Evolutionary conservation across 805 yeast species (phyloP), one percentile per base, ranked within the genome.

Genomic region (Ogataea pignaliae): DNA sequence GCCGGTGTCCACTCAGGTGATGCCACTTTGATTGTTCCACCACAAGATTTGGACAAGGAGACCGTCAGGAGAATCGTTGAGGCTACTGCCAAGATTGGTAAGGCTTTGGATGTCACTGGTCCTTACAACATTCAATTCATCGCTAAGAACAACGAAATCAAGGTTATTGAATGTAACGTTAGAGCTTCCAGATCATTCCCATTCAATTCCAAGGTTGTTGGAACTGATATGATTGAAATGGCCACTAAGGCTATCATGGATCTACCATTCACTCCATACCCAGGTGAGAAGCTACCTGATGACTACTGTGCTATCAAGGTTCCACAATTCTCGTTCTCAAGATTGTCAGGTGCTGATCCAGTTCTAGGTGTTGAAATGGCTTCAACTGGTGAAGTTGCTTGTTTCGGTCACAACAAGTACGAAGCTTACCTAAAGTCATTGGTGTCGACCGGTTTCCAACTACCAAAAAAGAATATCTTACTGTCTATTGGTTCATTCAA

Each of bases 1-100:
- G 99, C 99, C 26, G 99, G 99, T 79, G 97, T 91, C 36, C 99
- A 91, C 70, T 91, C 98, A 41, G 99, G 99, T 76, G 99, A 91
- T 69, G 99, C 99, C 49, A 93, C 98, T 39, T 72, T 91, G 61
- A 86, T 91, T 65, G 95, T 91, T 46, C 99, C 99, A 43, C 97
- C 97, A 41, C 97, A 91, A 72, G 95, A 88, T 63, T 77, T 93
- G 57, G 91, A 85, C 53, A 87, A 88, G 47, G 96, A 88, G 70
- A 88, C 96, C 37, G 96, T 91, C 42, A 71, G 77, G 51, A 79
- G 97, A 69, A 88, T 93, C 60, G 97, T 88, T 41, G 93, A 79
- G 54, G 97, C 97, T 37, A 89, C 99, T 40, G 96, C 96, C 48
- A 91, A 90, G 72, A 89, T 91, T 61, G 98, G 96, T 63, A 77